These are phyloP conservation scores for Fonsecaea pugnacius DNA, from an alignment of 2,329 filamentous ascomycete genomes.

Conservation along the genomic window DNA sequence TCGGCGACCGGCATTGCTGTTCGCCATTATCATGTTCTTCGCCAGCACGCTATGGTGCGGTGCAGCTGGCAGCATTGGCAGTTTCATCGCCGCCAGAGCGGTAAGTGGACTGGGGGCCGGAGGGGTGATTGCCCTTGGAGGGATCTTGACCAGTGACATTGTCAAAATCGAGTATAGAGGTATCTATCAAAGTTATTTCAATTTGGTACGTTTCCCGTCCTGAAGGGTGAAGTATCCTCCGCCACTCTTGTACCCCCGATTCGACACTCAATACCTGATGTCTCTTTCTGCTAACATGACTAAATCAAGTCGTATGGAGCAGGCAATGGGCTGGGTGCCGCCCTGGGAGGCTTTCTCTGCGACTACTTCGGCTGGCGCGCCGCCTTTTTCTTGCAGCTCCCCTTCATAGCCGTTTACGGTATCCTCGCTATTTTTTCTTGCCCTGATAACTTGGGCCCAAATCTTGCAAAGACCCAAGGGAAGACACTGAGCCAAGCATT, in stretches of 20 bases:
- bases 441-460: constrained; percentile 55
- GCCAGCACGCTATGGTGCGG: constrained; percentile 71
- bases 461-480: constrained; percentile 51
- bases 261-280: background rate
- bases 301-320: constrained; percentile 27
- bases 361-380: constrained; percentile 74
- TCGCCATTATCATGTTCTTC: constrained; percentile 66
- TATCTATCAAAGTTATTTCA: constrained; percentile 71
- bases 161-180: constrained; percentile 75
- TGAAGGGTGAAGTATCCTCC: background rate
- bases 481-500: constrained; percentile 56
- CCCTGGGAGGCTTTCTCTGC: constrained; percentile 70
- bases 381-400: constrained; percentile 69
- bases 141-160: constrained; percentile 73
- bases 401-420: constrained; percentile 55
- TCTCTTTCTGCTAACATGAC: constrained; percentile 3
- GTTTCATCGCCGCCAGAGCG: constrained; percentile 71
- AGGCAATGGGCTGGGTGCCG: constrained; percentile 59
- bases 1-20: constrained; percentile 62
- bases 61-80: constrained; percentile 67
- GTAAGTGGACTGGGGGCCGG: constrained; percentile 75
- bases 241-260: background rate
- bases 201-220: constrained; percentile 23
- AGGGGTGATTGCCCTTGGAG: constrained; percentile 69
- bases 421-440: constrained; percentile 45